phyloP scores from a whole-genome alignment of 306 rosid genomes.

The Quercus ilex region DNA sequence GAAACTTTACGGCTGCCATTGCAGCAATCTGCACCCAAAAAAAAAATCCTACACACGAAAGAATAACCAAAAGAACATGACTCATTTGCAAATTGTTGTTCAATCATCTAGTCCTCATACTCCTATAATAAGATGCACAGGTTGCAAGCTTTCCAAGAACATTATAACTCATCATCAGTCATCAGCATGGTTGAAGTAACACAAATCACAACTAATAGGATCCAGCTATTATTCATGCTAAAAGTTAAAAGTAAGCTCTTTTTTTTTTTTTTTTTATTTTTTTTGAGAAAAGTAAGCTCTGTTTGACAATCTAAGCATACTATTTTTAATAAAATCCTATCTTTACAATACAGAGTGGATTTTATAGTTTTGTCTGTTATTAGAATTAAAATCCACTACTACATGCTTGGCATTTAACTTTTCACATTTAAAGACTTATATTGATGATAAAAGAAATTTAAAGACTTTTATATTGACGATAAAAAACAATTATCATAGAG shows the following conservation, averaged over 20 bases:
- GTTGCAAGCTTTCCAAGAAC: not conserved
- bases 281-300: not conserved
- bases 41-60: not conserved
- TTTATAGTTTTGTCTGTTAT: not conserved
- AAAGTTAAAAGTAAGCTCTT: not conserved
- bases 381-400: constrained; percentile 2
- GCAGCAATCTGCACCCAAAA: constrained; percentile 59
- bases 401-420: too few species aligned
- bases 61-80: not conserved
- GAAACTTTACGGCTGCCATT: constrained; percentile 64
- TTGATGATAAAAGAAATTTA: too few species aligned
- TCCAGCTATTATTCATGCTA: constrained; percentile 23
- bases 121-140: not conserved
- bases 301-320: not conserved
- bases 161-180: constrained; percentile 5
- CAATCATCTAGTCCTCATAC: not conserved
- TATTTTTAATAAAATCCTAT: not conserved
- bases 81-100: not conserved
- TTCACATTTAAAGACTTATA: too few species aligned
- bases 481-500: too few species aligned
- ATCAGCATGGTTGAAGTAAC: not conserved
- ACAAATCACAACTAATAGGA: constrained; percentile 11
- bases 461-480: too few species aligned
- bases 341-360: not conserved
- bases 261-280: too few species aligned